Percentiles rank a stretch among this genome's conserved stretches.
phyloP scores from a whole-genome alignment of 106 monocot species.

The Dendrobium chrysotoxum region DNA sequence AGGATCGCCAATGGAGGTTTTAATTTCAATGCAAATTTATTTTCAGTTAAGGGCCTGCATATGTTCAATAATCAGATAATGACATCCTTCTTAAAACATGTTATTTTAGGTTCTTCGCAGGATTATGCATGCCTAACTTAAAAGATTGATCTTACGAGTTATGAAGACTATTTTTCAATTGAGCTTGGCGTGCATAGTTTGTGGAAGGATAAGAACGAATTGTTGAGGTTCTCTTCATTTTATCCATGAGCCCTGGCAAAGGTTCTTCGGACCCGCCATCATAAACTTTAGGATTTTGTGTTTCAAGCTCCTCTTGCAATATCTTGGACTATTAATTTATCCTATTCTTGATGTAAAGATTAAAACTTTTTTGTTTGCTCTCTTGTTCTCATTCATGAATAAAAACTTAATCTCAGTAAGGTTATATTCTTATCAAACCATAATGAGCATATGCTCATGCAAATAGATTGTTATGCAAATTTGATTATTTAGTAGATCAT shows the following conservation, averaged over 20 bases:
- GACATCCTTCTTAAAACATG: not conserved
- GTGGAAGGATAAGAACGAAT: not conserved
- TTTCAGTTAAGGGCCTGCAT: not conserved
- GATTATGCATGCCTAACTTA: not conserved
- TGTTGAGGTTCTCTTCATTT: not conserved
- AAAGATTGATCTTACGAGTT: not conserved
- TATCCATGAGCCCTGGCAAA: not conserved
- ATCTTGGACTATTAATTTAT: not conserved
- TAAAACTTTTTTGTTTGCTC: not conserved
- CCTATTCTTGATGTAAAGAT: not conserved
- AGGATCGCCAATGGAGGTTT: not conserved
- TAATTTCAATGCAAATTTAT: not conserved
- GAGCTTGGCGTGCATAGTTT: not conserved
- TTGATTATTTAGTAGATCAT: constrained; percentile 7
- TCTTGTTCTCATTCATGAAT: not conserved
- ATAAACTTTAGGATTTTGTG: not conserved
- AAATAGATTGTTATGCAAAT: not conserved
- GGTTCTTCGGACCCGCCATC: not conserved
- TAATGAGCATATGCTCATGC: not conserved
- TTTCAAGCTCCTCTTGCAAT: not conserved
- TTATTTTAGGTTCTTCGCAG: not conserved
- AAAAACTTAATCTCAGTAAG: not conserved
- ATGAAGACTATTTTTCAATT: not conserved
- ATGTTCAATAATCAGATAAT: not conserved
- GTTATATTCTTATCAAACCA: not conserved